phyloP scores from a whole-genome alignment of 768 basidiomycete species.

The Boletus eberwhitei region DNA sequence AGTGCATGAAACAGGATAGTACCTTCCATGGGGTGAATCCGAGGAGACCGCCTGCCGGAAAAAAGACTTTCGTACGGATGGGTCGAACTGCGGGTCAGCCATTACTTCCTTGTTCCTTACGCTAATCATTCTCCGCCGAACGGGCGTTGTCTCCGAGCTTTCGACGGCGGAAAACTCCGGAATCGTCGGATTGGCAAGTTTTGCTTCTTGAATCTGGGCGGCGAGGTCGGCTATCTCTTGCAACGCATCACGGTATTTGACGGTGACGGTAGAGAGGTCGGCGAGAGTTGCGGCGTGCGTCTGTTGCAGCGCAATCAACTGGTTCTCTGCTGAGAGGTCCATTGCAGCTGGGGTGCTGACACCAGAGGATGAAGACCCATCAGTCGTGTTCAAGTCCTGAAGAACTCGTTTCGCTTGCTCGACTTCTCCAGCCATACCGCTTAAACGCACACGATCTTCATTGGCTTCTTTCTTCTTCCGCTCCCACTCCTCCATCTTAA shows the following conservation, averaged over 20 bases:
- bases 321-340: conserved; percentile 48
- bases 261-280: conserved; percentile 73
- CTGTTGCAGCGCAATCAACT: conserved; percentile 74
- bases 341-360: conserved; percentile 28
- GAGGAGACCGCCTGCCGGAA: conserved; percentile 85
- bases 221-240: conserved; percentile 91
- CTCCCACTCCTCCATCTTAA: conserved; percentile 77
- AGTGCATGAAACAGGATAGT: conserved; percentile 19
- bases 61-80: conserved; percentile 67
- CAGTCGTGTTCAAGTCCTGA: conserved; percentile 40
- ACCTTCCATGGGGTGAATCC: conserved; percentile 89
- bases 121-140: conserved; percentile 53
- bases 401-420: conserved; percentile 66
- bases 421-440: conserved; percentile 65
- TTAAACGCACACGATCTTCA: conserved; percentile 64
- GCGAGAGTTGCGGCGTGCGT: conserved; percentile 77
- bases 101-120: conserved; percentile 45
- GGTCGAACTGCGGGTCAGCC: conserved; percentile 46
- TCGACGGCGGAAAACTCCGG: conserved; percentile 41
- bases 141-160: conserved; percentile 43
- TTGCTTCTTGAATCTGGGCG: conserved; percentile 85
- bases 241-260: conserved; percentile 86
- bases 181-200: conserved; percentile 51
- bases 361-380: conserved; percentile 31
- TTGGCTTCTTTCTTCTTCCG: conserved; percentile 64